Evolutionary conservation across 202 grass and related monocot species (phyloP).

Genomic region (Saccharum hybrid): DNA sequence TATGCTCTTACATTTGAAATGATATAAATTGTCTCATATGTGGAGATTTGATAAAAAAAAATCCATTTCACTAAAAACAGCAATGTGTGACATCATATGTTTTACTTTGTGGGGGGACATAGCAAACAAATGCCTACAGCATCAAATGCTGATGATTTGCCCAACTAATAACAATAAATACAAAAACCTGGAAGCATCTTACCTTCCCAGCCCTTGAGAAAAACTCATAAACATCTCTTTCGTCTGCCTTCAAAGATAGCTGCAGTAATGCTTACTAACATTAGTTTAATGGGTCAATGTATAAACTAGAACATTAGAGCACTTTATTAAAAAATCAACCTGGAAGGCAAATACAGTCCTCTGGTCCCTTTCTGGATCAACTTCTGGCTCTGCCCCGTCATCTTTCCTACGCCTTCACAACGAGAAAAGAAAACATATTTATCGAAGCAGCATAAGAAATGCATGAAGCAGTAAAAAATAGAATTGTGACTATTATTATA

Average conservation of each 20-base stretch:
- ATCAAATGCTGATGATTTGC: neutral
- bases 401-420: constrained; percentile 82
- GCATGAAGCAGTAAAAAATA: constrained; percentile 25
- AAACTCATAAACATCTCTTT: constrained; percentile 98
- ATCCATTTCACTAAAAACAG: constrained; percentile 28
- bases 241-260: constrained; percentile 93
- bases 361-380: constrained; percentile 99
- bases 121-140: neutral
- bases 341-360: constrained; percentile 99
- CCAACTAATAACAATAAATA: neutral
- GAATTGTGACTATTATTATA: neutral
- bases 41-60: neutral
- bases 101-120: neutral
- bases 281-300: constrained; percentile 38
- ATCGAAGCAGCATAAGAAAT: constrained; percentile 22
- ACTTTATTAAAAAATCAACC: constrained; percentile 54
- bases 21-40: neutral
- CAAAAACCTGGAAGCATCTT: constrained; percentile 21
- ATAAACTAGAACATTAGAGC: constrained; percentile 13
- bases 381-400: constrained; percentile 73
- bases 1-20: neutral
- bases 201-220: constrained; percentile 99
- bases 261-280: constrained; percentile 48
- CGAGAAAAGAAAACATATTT: constrained; percentile 27
- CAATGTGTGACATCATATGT: neutral